Evolutionary conservation across 306 rosid genomes (phyloP).

Genomic region (Trifolium dubium): DNA sequence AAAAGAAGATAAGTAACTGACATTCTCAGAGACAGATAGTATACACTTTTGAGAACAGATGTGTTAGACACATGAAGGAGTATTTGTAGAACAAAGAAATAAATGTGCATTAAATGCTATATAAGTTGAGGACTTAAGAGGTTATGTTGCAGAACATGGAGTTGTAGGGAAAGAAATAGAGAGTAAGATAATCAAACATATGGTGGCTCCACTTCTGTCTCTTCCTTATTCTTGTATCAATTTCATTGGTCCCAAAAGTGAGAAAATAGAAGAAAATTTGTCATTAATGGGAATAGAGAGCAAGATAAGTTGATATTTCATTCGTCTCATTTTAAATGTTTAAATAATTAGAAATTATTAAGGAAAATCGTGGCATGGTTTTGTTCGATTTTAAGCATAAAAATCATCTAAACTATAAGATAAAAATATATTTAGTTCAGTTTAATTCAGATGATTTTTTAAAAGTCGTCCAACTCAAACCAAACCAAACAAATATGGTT

Average conservation of each 20-base stretch:
- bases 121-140: conserved; percentile 41
- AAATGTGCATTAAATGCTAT: conserved; percentile 55
- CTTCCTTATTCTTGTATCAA: conserved; percentile 40
- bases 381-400: too few relatives aligned
- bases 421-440: too few relatives aligned
- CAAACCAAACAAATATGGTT: too few relatives aligned
- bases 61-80: background rate
- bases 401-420: too few relatives aligned
- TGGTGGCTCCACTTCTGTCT: conserved; percentile 42
- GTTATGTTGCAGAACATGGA: conserved; percentile 55
- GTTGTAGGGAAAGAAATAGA: conserved; percentile 46
- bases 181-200: conserved; percentile 42
- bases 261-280: background rate
- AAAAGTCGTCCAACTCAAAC: too few relatives aligned
- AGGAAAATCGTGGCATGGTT: too few relatives aligned
- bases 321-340: too few relatives aligned
- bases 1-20: conserved; percentile 47
- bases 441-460: too few relatives aligned
- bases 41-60: background rate
- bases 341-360: too few relatives aligned
- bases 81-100: conserved; percentile 34
- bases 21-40: conserved; percentile 41
- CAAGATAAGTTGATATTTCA: too few relatives aligned
- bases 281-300: background rate
- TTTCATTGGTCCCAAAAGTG: conserved; percentile 7